These are phyloP conservation scores for Pulveroboletus sp. DNA, from an alignment of 768 basidiomycete species.

Conservation along the genomic window DNA sequence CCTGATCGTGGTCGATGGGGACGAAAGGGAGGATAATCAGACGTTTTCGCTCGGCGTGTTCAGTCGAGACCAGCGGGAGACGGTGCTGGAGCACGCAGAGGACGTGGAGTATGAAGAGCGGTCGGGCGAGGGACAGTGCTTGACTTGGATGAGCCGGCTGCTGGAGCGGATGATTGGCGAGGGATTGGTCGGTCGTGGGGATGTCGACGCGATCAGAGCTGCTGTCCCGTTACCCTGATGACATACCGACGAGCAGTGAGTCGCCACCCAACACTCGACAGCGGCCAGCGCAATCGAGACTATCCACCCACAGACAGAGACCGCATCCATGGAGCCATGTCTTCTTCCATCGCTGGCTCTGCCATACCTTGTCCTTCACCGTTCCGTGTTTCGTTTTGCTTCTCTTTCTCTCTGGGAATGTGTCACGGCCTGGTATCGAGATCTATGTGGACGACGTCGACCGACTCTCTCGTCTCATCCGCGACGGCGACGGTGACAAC, in stretches of 20 bases:
- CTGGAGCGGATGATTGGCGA: constrained; percentile 14
- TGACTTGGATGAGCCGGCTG: constrained; percentile 17
- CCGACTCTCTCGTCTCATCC: too few relatives aligned
- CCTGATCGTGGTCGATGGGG: constrained; percentile 21
- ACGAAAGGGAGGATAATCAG: constrained; percentile 4
- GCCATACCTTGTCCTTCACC: neutral
- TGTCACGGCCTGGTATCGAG: neutral
- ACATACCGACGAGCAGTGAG: neutral
- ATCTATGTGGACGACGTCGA: neutral
- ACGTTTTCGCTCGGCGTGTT: constrained; percentile 17
- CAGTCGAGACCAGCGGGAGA: constrained; percentile 24
- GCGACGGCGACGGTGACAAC: too few relatives aligned
- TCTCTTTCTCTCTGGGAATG: neutral
- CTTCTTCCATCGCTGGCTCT: neutral
- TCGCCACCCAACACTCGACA: neutral
- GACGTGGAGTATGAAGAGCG: constrained; percentile 18
- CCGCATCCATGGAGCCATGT: too few relatives aligned
- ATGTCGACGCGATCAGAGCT: constrained; percentile 11
- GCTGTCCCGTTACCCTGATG: constrained; percentile 8
- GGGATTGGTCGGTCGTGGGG: constrained; percentile 7
- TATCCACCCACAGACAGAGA: neutral
- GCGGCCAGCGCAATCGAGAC: neutral
- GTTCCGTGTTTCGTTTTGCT: neutral
- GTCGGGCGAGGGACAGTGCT: constrained; percentile 2
- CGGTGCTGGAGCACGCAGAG: constrained; percentile 23